Conservation (phyloP, 192 early-diverging fungal genomes). For the Haplosporangium gracile region DNA sequence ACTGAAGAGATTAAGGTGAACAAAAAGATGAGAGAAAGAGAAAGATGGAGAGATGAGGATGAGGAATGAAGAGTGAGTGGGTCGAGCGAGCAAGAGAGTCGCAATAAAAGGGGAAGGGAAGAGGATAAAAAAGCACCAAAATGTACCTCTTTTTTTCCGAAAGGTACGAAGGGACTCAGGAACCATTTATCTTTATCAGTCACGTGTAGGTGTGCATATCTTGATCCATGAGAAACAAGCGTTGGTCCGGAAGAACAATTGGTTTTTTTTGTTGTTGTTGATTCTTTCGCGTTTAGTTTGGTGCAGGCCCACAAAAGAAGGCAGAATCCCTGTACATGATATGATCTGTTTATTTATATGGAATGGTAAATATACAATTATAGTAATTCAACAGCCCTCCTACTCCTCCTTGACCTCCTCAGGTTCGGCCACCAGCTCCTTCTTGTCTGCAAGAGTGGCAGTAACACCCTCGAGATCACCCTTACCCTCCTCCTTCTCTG, state of each 20-base stretch:
- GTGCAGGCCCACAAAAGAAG: background rate
- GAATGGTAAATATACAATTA: background rate
- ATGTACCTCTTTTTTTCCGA: too few relatives aligned
- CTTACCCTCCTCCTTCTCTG: constrained; percentile 5
- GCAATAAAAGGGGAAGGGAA: background rate
- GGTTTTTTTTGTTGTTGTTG: background rate
- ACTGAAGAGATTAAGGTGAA: background rate
- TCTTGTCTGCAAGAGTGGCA: constrained; percentile 40
- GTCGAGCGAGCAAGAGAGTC: background rate
- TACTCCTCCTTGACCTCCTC: constrained; percentile 2
- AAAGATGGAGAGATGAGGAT: background rate
- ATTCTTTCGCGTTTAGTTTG: background rate
- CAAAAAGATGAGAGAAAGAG: background rate
- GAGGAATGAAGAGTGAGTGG: background rate
- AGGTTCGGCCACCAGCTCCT: constrained; percentile 23
- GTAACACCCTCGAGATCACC: constrained; percentile 41
- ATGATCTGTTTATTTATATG: background rate
- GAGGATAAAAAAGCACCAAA: background rate
- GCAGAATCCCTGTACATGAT: background rate
- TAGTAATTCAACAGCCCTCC: background rate
- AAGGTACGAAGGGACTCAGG: background rate
- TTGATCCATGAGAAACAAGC: too few relatives aligned
- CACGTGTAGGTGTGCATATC: background rate
- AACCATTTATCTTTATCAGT: background rate
- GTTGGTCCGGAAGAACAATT: too few relatives aligned